Evolutionary conservation across 805 yeast genomes (phyloP), one percentile per base, ranked within the genome.

Genomic region (Metschnikowia drakensbergensis): DNA sequence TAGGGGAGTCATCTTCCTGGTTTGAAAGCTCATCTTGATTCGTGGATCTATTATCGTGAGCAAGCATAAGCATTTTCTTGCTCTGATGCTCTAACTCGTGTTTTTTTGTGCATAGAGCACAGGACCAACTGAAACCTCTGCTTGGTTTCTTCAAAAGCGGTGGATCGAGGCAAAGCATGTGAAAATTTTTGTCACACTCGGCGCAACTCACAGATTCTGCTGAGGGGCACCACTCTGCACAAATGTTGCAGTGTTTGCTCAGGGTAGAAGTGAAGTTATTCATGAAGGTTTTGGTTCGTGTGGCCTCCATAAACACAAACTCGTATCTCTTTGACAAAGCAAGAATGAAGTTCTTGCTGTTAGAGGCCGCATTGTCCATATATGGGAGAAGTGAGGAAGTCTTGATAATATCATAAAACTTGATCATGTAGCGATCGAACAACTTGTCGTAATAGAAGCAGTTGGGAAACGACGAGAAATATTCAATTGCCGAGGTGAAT

Each of bases 41-140:
- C 7, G 74, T 64, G 41, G 69, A 63, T 51, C 71, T 68, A 52
- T 72, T 72, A 53, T 72, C 76, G 46, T 66, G 68, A 10, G 73
- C 66, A 38, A 72, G 62, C 76, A 72, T 72, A 47, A 72, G 49
- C 46, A 64, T 64, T 33, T 65, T 66, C 55, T 63, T 74, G 54
- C 64, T 63, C 47, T 67, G 71, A 48, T 71, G 64, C 48, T 70
- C 74, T 30, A 67, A 53, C 41, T 82, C 85, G 45, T 78, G 76
- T 30, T 71, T 75, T 55, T 80, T 78, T n/a, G 84, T 75, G 68
- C 97, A 90, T 4, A 71, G 63, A 28, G 88, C 91, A 71, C 97
- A 90, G 26, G 88, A 78, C 97, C 97, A 91, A 6, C 89, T 87
- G 61, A 88, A 86, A 1, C 96, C 96, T 49, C 95, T 70, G 38